phyloP scores from a whole-genome alignment of 305 asterid species.

The Plantago rigida region DNA sequence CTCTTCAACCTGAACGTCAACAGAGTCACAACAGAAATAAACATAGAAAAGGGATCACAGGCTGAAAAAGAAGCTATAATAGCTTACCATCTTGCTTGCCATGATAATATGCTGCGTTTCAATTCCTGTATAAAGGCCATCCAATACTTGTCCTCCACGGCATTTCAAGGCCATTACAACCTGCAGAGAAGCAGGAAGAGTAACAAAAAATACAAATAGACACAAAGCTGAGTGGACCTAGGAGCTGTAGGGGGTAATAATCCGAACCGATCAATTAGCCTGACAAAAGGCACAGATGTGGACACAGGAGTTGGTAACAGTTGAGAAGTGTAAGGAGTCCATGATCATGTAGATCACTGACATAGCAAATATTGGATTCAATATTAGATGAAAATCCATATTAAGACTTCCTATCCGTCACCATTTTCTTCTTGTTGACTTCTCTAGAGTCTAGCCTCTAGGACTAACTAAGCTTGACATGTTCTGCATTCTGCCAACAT shows the following conservation, averaged over 20 bases:
- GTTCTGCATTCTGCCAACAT: no score
- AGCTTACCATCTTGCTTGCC: constrained; percentile 88
- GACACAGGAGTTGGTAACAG: no score
- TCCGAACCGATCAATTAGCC: no score
- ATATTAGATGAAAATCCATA: no score
- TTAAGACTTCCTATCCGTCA: no score
- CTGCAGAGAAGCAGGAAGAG: constrained; percentile 30
- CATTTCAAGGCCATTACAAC: constrained; percentile 92
- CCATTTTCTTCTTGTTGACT: no score
- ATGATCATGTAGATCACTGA: no score
- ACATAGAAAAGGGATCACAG: constrained; percentile 9
- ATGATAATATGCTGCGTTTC: constrained; percentile 63
- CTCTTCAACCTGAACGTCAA: constrained; percentile 70
- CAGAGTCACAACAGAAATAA: constrained; percentile 18
- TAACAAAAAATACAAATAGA: constrained; percentile 9
- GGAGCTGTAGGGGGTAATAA: background rate
- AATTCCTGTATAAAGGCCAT: constrained; percentile 82
- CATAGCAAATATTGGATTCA: no score
- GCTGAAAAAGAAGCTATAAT: constrained; percentile 3
- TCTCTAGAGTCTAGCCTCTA: no score
- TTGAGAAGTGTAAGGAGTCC: no score
- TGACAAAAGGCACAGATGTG: no score
- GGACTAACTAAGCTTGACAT: no score
- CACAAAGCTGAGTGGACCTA: background rate
- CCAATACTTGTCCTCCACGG: constrained; percentile 66